Evolutionary conservation across 441 rosid species (phyloP), one percentile per base, ranked within the genome.

Genomic region (Bocquillonia castaneifolia): DNA sequence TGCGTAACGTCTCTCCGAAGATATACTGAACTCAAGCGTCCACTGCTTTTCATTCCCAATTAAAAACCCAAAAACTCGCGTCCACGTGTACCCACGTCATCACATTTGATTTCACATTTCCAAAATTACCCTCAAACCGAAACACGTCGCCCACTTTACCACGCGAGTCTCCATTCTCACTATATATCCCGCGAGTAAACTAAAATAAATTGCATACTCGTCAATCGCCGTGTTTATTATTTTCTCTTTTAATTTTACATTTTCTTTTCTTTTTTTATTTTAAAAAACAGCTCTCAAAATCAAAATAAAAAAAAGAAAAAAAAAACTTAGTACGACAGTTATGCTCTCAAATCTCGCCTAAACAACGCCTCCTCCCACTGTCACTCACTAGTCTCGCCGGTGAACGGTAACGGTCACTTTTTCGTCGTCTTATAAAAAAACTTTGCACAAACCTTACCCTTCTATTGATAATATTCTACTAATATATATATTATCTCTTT

Each of bases 1-100:
- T 17, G 76, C 85, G 78, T 83, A 80, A 84, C 89, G 91, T 80
- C 84, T 77, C 82, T 77, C 70, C 69, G 80, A 81, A 65, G 83
- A 67, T 81, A 6, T 32, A 17, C 6, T 78, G 52, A 8, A 32
- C 68, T 60, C 64, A 23, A 72, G 58, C 72, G 17, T 57, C 65
- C 66, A 40, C 59, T 40, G 57, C 31, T 37, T 32, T 64, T 48
- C 67, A 48, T 63, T 22, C 55, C 50, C 20, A 50, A 15, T 37
- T 36, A 29, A 29, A 20, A 10, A 18, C 44, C 67, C 77, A 15
- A n/a, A 37, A 18, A 68, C 75, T 61, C 66, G 52, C 75, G 52
- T 60, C 66, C 78, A 69, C 72, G 60, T 72, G 59, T 56, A 4
- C 31, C 54, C 40, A 34, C 52, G 8, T 6, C 56, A 22, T 10